Percentiles rank a stretch among this genome's conserved stretches.
Evolutionary conservation across 257 asterid species (phyloP).

Genomic region (Solanum chiquidenum): DNA sequence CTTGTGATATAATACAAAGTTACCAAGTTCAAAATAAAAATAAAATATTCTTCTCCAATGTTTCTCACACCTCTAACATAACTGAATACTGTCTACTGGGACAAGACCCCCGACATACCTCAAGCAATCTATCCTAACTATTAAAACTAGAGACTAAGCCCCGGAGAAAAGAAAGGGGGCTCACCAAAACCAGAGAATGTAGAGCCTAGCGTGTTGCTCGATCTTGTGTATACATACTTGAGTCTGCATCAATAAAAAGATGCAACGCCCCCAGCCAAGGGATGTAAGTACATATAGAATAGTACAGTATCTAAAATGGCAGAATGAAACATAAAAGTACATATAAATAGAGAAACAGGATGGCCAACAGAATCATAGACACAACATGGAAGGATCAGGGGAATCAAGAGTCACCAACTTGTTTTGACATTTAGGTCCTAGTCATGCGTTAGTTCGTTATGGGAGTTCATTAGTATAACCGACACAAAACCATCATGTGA

Average conservation of each 20-base stretch:
- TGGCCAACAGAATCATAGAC: not conserved
- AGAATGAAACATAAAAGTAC: not conserved
- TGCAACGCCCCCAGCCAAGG: not conserved
- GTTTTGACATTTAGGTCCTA: not conserved
- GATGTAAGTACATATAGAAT: not conserved
- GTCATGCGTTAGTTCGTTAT: not conserved
- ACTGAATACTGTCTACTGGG: not conserved
- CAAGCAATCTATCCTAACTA: not conserved
- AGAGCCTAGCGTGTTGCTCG: not conserved
- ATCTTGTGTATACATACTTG: not conserved
- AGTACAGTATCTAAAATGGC: not conserved
- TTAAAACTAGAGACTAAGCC: not conserved
- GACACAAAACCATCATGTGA: not conserved
- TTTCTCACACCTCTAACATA: not conserved
- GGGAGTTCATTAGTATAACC: not conserved
- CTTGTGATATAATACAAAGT: no score
- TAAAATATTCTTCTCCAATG: not conserved
- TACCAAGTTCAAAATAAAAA: no score
- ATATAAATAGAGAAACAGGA: not conserved
- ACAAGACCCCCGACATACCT: not conserved
- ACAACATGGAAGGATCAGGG: not conserved
- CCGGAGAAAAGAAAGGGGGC: not conserved
- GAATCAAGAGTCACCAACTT: not conserved
- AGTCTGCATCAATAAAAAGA: not conserved
- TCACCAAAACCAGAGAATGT: not conserved